Conservation (phyloP, 75 land plant genomes). For the Picea glauca region DNA sequence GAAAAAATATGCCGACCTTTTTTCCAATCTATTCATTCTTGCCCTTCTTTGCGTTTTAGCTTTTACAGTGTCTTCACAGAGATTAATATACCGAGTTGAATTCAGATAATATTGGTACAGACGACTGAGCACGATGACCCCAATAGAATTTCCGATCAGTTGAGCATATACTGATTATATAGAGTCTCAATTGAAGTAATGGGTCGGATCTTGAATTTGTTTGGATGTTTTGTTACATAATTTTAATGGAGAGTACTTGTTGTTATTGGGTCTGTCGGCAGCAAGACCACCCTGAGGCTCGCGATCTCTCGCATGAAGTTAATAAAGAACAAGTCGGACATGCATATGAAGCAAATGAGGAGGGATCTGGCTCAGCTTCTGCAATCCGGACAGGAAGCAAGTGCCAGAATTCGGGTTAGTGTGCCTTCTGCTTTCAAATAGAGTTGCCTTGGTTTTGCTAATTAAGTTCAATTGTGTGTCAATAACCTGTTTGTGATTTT, state of each 20-base stretch:
- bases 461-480: not conserved
- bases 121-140: not conserved
- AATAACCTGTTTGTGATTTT: too few species aligned
- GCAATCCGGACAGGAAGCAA: constrained; percentile 71
- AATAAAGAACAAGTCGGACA: constrained; percentile 70
- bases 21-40: not conserved
- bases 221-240: not conserved
- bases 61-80: not conserved
- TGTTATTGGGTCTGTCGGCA: constrained; percentile 21
- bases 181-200: not conserved
- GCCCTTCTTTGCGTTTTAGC: not conserved
- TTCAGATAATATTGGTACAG: not conserved
- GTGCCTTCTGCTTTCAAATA: not conserved
- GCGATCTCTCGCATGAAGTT: constrained; percentile 82
- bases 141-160: not conserved
- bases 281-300: constrained; percentile 86
- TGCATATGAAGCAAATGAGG: constrained; percentile 65
- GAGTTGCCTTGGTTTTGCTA: not conserved
- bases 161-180: not conserved
- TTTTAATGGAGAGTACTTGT: not conserved
- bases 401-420: constrained; percentile 76
- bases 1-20: not conserved
- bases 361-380: constrained; percentile 85
- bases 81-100: not conserved
- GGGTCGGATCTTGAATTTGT: not conserved